Evolutionary conservation across 345 rosid genomes (phyloP).

Genomic region (Chamaenerion angustifolium): DNA sequence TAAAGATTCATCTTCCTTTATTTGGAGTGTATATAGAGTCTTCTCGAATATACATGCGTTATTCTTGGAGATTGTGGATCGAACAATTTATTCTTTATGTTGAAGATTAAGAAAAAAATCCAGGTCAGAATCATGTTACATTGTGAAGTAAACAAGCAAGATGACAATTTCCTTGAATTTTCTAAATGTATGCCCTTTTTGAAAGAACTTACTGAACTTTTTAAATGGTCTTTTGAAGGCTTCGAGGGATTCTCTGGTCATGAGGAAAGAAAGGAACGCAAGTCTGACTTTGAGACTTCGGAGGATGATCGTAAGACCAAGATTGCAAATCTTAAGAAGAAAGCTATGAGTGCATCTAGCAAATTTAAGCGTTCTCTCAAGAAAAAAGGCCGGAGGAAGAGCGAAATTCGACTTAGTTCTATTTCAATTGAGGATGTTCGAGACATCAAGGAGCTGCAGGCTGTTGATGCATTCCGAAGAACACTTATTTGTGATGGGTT

Average conservation of each 20-base stretch:
- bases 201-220: background rate
- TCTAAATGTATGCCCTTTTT: background rate
- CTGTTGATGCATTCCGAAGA: conserved; percentile 58
- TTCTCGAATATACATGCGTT: too few species aligned
- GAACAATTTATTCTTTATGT: too few species aligned
- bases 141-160: background rate
- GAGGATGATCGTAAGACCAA: conserved; percentile 75
- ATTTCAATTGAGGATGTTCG: conserved; percentile 69
- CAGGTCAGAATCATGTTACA: too few species aligned
- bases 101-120: too few species aligned
- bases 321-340: conserved; percentile 69
- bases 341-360: conserved; percentile 67
- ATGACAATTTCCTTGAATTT: background rate
- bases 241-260: conserved; percentile 51
- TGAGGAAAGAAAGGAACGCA: conserved; percentile 58
- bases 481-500: conserved; percentile 40
- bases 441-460: conserved; percentile 52
- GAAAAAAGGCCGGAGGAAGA: conserved; percentile 42
- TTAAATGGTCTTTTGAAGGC: conserved; percentile 18
- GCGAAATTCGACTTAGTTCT: conserved; percentile 20
- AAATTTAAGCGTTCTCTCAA: conserved; percentile 60
- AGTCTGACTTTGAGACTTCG: conserved; percentile 63
- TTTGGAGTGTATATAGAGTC: too few species aligned
- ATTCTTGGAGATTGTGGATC: too few species aligned
- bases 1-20: too few species aligned